phyloP scores from a whole-genome alignment of 371 early-diverging fungal species.

The Dentiscutata heterogama region DNA sequence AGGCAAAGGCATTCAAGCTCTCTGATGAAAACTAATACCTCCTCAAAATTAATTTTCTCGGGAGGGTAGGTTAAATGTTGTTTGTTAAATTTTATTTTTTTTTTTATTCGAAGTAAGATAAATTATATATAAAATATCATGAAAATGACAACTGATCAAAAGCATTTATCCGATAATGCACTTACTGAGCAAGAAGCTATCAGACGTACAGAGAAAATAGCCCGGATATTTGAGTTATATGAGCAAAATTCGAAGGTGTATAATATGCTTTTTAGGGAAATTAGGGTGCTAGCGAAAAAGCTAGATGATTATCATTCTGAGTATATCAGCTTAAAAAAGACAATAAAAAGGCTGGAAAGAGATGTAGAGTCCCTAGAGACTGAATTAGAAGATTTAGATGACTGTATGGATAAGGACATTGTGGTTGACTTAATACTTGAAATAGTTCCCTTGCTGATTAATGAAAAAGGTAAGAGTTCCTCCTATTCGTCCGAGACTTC shows the following conservation, averaged over 20 bases:
- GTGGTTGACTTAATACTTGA: constrained; percentile 34
- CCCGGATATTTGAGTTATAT: constrained; percentile 7
- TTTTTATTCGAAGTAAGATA: constrained; percentile 14
- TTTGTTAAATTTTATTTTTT: too few relatives aligned
- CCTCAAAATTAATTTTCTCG: too few relatives aligned
- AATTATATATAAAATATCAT: constrained; percentile 1
- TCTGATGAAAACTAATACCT: constrained; percentile 10
- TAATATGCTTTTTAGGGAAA: too few relatives aligned
- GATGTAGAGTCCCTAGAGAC: constrained; percentile 10
- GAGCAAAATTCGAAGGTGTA: constrained; percentile 22
- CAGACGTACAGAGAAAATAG: constrained; percentile 5
- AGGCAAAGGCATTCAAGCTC: not conserved
- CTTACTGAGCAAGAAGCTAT: constrained; percentile 24
- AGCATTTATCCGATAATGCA: constrained; percentile 11
- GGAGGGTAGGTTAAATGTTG: too few relatives aligned
- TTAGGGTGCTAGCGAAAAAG: not conserved
- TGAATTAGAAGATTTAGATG: constrained; percentile 31
- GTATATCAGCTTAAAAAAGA: constrained; percentile 28
- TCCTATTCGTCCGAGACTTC: constrained; percentile 31
- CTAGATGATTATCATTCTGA: constrained; percentile 23
- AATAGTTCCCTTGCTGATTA: constrained; percentile 29
- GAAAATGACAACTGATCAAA: constrained; percentile 16
- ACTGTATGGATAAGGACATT: constrained; percentile 8
- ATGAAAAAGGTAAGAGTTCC: constrained; percentile 18
- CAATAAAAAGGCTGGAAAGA: constrained; percentile 10